phyloP scores from a whole-genome alignment of 306 rosid genomes.

The Hippophae gyantsensis region DNA sequence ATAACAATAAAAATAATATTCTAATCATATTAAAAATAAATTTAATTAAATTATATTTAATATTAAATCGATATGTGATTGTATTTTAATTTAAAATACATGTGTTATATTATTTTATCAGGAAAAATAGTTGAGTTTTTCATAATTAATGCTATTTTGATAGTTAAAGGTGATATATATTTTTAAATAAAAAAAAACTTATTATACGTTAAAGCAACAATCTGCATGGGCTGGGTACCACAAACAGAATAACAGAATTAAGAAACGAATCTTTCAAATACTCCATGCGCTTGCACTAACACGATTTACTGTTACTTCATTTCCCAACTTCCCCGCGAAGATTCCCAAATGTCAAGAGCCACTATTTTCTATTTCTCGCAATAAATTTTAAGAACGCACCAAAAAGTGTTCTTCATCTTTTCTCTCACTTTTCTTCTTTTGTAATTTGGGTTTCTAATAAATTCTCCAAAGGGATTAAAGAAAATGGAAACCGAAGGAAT shows the following conservation, averaged over 20 bases:
- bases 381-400: constrained; percentile 28
- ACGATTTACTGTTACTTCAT: constrained; percentile 1
- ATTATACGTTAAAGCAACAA: constrained; percentile 11
- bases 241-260: constrained; percentile 59
- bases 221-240: constrained; percentile 30
- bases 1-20: too few species aligned
- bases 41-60: too few species aligned
- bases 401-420: constrained; percentile 19
- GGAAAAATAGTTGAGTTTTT: background rate
- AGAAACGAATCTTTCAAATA: constrained; percentile 54
- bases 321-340: constrained; percentile 36
- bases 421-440: constrained; percentile 13
- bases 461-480: background rate
- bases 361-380: constrained; percentile 5
- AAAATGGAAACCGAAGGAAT: constrained; percentile 42
- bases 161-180: background rate
- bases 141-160: background rate
- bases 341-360: constrained; percentile 14
- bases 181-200: background rate
- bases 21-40: too few species aligned
- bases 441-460: constrained; percentile 18
- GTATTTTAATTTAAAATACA: too few species aligned
- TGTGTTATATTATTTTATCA: too few species aligned
- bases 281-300: constrained; percentile 13
- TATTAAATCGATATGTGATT: too few species aligned